Evolutionary conservation across 495 filamentous ascomycete species (phyloP), one percentile per base, ranked within the genome.

Genomic region (Penicillium alfredii): DNA sequence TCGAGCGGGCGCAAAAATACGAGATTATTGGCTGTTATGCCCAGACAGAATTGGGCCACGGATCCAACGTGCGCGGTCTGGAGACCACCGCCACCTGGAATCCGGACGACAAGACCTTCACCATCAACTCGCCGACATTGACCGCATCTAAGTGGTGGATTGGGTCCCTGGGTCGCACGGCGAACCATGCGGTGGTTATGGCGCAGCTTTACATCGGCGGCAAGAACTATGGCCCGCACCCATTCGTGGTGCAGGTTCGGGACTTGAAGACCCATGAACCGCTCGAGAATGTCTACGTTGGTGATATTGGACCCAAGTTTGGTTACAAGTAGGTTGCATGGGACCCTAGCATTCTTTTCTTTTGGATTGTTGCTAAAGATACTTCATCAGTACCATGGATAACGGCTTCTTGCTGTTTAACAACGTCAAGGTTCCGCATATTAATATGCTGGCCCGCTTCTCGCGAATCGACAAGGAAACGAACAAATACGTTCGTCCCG

Each of bases 61-160:
- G 82, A 4, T 81, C 73, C 8, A 86, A 86, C 45, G 82, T 86
- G 9, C 72, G 81, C 40, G 82, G 82, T 12, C 61, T 86, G 24
- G 80, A 86, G 57, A 86, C 82, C 11, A 82, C 77, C 8, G 82
- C 81, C 10, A 83, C 74, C 17, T 86, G 80, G 76, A 77, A 83
- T 49, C 52, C 70, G 3, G 59, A 75, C 9, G 73, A 81, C 47
- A 78, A 82, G 59, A 81, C 77, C 4, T 86, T 86, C 57, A 76
- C 65, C 29, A 72, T 88, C 31, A 73, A 82, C 47, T 81, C 78
- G 0, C 83, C 83, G 0, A 61, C 70, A 35, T 61, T 84, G 35
- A 85, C 81, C 7, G 70, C 80, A 10, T 76, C 76, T 23, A 88
- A 88, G 53, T 88, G 81, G 82, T 87, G 83, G 83, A 83, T 85